Conservation (phyloP, 768 basidiomycete genomes). For the Lentinus tigrinus region DNA sequence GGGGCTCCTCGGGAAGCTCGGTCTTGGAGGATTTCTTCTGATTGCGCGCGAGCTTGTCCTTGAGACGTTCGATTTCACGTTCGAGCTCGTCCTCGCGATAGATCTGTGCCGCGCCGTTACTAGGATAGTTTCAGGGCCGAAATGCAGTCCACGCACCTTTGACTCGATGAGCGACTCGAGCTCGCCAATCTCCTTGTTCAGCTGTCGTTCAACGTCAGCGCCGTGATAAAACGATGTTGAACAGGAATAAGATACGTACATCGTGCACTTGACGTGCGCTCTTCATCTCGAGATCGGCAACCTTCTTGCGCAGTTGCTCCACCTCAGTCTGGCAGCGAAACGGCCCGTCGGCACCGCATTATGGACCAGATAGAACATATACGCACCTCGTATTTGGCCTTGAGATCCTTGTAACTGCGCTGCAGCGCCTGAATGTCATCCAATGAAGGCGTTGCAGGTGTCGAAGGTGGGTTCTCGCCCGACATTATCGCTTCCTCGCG, state of each 20-base stretch:
- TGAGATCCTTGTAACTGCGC: constrained; percentile 46
- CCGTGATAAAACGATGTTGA: neutral
- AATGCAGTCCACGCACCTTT: constrained; percentile 56
- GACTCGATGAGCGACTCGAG: constrained; percentile 92
- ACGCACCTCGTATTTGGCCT: constrained; percentile 52
- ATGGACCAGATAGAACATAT: neutral
- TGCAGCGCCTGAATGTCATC: constrained; percentile 42
- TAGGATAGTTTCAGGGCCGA: neutral
- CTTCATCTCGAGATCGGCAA: constrained; percentile 74
- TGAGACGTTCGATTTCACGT: constrained; percentile 74
- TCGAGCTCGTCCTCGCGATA: constrained; percentile 93
- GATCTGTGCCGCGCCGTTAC: constrained; percentile 46
- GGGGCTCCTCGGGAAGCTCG: constrained; percentile 33
- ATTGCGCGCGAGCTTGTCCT: constrained; percentile 60
- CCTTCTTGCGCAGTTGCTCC: constrained; percentile 68
- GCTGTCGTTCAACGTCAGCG: constrained; percentile 40
- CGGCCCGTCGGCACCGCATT: neutral
- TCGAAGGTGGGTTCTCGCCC: constrained; percentile 16
- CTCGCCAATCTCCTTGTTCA: constrained; percentile 90
- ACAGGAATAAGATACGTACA: constrained; percentile 40
- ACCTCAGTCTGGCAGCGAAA: constrained; percentile 48
- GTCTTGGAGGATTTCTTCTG: constrained; percentile 62
- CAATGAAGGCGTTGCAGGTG: constrained; percentile 9
- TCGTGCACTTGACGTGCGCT: constrained; percentile 66
- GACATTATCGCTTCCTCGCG: constrained; percentile 43